Evolutionary conservation across 1,284 basidiomycete genomes (phyloP).

Genomic region (Ganoderma leucocontextum): DNA sequence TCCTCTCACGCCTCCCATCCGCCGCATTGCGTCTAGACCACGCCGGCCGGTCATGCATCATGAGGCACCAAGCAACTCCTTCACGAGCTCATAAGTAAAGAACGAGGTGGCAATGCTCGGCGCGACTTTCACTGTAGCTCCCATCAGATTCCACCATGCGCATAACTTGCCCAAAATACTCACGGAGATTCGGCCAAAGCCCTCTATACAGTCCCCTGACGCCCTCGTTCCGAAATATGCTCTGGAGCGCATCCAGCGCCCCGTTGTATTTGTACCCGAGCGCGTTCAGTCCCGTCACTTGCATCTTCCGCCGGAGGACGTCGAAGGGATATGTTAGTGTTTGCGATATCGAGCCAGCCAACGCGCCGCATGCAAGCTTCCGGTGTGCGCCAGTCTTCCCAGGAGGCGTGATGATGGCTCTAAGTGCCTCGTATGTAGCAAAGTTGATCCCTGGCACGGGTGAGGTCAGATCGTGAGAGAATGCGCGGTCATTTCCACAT

Average conservation of each 20-base stretch:
- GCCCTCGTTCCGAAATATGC: constrained; percentile 81
- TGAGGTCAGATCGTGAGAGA: constrained; percentile 21
- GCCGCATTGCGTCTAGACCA: constrained; percentile 14
- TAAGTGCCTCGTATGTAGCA: constrained; percentile 79
- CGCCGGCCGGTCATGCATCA: constrained; percentile 36
- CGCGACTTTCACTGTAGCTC: constrained; percentile 78
- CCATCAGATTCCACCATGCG: constrained; percentile 23
- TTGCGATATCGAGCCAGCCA: constrained; percentile 88
- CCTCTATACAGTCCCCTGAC: constrained; percentile 83
- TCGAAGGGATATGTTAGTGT: constrained; percentile 97
- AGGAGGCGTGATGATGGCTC: constrained; percentile 79
- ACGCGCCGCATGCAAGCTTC: constrained; percentile 79
- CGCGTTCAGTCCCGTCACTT: constrained; percentile 87
- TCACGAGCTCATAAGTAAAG: constrained; percentile 80
- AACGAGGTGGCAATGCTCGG: constrained; percentile 93
- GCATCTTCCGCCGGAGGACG: constrained; percentile 94
- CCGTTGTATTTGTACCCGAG: constrained; percentile 78
- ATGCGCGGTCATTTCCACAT: constrained; percentile 4
- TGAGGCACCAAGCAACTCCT: constrained; percentile 47
- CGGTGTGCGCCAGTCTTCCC: constrained; percentile 69
- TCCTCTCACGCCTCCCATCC: constrained; percentile 16
- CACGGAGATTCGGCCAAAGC: constrained; percentile 91
- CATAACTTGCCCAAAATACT: constrained; percentile 46
- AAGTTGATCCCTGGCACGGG: constrained; percentile 77
- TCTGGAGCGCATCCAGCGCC: constrained; percentile 77